Evolutionary conservation across 345 rosid species (phyloP), one percentile per base, ranked within the genome.

Genomic region (Brassica incana): DNA sequence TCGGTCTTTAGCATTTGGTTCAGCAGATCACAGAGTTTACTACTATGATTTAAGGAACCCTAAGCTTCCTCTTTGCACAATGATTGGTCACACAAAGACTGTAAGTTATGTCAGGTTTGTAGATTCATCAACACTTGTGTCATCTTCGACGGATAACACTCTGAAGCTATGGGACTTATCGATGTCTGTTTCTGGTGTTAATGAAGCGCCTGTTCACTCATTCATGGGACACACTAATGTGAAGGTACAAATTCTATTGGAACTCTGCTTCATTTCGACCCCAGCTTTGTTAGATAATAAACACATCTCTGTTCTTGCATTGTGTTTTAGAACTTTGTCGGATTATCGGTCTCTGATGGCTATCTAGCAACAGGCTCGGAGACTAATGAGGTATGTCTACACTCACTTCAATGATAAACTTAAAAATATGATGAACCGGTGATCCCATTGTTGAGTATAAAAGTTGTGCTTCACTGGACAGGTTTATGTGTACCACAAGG

Each of bases 281-380:
- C 63, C 59, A 68, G 5, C 20, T 10, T 43, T 35, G 54, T 63
- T 75, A 62, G 98, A 97, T 83, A 91, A 95, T 76, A 88, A 23
- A 10, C 35, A 43, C 54, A 56, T 54, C 8, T 36, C 2, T 36
- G 67, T 27, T 64, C 9, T 35, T 95, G 38, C 93, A 97, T 76
- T 88, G 94, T 83, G 79, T 79, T 78, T 82, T 90, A 95, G 98
- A 95, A 91, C 83, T 95, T 95, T 77, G 98, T 95, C 60, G 99
- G 99, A 58, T 85, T 95, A 81, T 91, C 98, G 5, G 97, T 90
- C 33, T 87, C 96, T 52, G 90, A 95, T 86, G 99, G 98, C 72
- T 95, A 93, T 79, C 91, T 95, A 81, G 99, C 97, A 16, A 93
- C 99, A 12, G 99, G 98, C 72, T 95, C 99, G n/a, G 98, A 93